These are phyloP conservation scores for Cutaneotrichosporon sp. DNA, from an alignment of 1,284 basidiomycete genomes.

Conservation along the genomic window DNA sequence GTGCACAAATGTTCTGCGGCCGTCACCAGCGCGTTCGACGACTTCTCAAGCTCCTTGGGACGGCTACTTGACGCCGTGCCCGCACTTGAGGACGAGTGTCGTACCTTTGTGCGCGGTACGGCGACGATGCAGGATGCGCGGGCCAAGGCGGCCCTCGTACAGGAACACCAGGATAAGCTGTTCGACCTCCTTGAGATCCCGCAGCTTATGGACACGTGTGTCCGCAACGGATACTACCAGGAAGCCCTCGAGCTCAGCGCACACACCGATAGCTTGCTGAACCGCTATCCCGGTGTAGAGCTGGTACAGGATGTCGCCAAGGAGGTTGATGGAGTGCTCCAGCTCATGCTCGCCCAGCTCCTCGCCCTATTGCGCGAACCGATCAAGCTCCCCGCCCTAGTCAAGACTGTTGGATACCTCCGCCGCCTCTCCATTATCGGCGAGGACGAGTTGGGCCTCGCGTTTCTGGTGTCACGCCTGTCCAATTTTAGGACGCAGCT, in stretches of 20 bases:
- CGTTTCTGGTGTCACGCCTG: constrained; percentile 66
- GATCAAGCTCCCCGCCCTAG: constrained; percentile 81
- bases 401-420: constrained; percentile 81
- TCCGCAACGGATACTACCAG: constrained; percentile 83
- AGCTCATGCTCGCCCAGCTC: constrained; percentile 61
- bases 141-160: constrained; percentile 70
- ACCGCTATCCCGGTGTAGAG: constrained; percentile 54
- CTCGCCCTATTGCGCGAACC: constrained; percentile 76
- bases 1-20: constrained; percentile 62
- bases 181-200: constrained; percentile 87
- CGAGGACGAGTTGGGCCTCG: constrained; percentile 66
- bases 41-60: constrained; percentile 65
- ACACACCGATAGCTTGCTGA: constrained; percentile 61
- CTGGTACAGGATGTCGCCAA: constrained; percentile 63
- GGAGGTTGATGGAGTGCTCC: constrained; percentile 67
- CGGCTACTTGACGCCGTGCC: constrained; percentile 67
- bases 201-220: constrained; percentile 82
- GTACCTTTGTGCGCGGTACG: constrained; percentile 63
- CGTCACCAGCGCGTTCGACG: constrained; percentile 65
- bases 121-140: constrained; percentile 64
- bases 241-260: constrained; percentile 80
- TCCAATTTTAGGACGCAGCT: constrained; percentile 58
- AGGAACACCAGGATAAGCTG: constrained; percentile 87
- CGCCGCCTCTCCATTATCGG: constrained; percentile 68
- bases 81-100: constrained; percentile 66